Conservation (phyloP, 2,329 filamentous ascomycete genomes). For the Neopestalotiopsis sp. region DNA sequence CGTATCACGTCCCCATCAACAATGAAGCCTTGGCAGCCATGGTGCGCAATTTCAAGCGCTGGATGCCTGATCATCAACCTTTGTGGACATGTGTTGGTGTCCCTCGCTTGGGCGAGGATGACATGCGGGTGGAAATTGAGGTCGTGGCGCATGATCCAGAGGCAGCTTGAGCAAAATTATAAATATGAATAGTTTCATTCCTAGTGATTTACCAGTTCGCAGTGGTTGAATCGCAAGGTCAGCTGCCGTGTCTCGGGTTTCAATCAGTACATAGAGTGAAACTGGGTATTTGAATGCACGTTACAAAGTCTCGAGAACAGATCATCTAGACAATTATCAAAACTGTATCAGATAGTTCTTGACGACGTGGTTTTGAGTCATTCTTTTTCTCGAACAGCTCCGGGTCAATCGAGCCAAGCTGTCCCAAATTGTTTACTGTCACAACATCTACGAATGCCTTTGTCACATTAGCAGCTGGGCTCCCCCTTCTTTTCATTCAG, state of each 20-base stretch:
- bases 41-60: conserved; percentile 52
- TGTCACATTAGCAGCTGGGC: not conserved
- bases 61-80: conserved; percentile 56
- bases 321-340: not conserved
- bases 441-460: not conserved
- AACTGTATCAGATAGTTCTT: not conserved
- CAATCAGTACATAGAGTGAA: not conserved
- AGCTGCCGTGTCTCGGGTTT: not conserved
- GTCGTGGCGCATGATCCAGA: conserved; percentile 44
- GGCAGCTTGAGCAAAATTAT: not conserved
- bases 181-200: not conserved
- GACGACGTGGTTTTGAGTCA: not conserved
- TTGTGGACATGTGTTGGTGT: conserved; percentile 62
- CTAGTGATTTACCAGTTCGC: not conserved
- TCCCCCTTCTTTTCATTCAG: not conserved
- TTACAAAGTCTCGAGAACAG: not conserved
- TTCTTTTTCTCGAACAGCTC: not conserved
- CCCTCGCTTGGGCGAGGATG: conserved; percentile 46
- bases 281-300: not conserved
- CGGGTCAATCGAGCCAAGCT: not conserved
- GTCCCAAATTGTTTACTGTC: not conserved
- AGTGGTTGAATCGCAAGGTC: not conserved
- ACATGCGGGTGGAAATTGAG: conserved; percentile 65
- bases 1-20: conserved; percentile 49
- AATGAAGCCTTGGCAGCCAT: conserved; percentile 46